Base-by-base conservation (phyloP, 257 asterid species). In the Gentiana dahurica region DNA sequence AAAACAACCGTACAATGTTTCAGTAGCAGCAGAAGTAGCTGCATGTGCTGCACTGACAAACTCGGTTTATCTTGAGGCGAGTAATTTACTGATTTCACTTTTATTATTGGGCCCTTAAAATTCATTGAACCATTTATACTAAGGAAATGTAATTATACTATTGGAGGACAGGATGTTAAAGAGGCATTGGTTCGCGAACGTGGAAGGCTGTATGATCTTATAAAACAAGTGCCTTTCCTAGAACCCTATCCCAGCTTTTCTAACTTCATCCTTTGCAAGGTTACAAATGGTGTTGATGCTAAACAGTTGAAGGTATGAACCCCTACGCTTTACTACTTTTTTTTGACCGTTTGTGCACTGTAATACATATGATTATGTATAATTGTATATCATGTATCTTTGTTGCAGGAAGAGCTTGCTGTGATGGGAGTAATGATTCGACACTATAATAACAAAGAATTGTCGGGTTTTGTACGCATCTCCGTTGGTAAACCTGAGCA, bases 401-500 rank as follows among this genome's bases (percentile, higher is more conserved):
- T 60, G 52, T 36, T 70, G 51, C 90, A 91, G 97, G 99, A 92
- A 64, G 95, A 92, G 58, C 94, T 88, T 1, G 81, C 97, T 2
- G 78, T 70, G 57, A 83, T 64, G 90, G 97, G 97, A 0, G 83
- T 92, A 57, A 92, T 92, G 97, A 88, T 92, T 68, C 97, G 95
- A 52, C 97, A 92, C 73, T 92, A 92, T 83, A 79, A 79, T 58
- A 88, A 79, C 72, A 92, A 80, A 64, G 98, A 92, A 64, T 58
- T 92, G 71, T 76, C 77, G 4, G 94, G 94, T 57, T 92, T 75
- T 49, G 97, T 92, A 12, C 95, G 97, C 11, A 85, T 92, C 36
- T 87, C 98, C 33, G 97, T 85, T 24, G 98, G 98, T 39, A 88
- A 85, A 77, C 98, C 95, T 2, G 91, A 85, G 82, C 98, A 88